These are phyloP conservation scores for Colletotrichum scovillei DNA, from an alignment of 2,329 filamentous ascomycete species.

Conservation along the genomic window DNA sequence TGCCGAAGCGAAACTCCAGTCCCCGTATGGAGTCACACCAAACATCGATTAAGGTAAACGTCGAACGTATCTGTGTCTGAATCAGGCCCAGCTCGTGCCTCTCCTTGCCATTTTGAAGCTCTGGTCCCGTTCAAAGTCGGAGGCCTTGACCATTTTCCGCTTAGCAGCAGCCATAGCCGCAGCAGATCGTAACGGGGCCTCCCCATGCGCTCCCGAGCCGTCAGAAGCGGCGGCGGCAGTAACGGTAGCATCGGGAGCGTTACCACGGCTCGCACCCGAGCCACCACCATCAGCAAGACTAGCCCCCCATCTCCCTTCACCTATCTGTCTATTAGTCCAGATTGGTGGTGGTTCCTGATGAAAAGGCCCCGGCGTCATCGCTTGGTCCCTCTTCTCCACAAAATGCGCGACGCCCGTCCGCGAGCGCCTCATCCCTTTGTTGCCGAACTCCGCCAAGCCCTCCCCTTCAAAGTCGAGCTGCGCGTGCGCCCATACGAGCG, in stretches of 20 bases:
- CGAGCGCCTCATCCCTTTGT: constrained; percentile 11
- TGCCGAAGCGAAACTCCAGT: neutral
- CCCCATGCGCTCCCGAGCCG: constrained; percentile 16
- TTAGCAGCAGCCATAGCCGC: neutral
- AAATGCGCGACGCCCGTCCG: constrained; percentile 29
- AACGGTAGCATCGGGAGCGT: neutral
- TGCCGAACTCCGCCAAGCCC: constrained; percentile 17
- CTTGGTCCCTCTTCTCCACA: constrained; percentile 18
- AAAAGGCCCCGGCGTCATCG: constrained; percentile 17
- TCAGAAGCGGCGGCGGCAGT: neutral
- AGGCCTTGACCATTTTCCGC: neutral
- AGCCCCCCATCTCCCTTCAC: neutral
- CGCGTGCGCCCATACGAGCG: neutral
- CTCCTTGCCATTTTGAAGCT: neutral
- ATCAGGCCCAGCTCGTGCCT: neutral
- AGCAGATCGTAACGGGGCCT: neutral
- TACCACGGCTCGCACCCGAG: neutral
- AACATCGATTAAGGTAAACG: neutral
- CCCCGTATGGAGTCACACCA: neutral
- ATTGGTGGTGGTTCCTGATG: neutral
- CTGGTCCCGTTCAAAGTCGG: neutral
- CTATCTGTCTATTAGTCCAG: neutral
- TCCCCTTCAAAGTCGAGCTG: constrained; percentile 6
- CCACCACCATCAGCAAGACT: neutral
- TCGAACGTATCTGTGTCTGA: neutral